Base-by-base conservation (phyloP, 1,139 yeast genomes). In the Kodamaea alishanica region DNA sequence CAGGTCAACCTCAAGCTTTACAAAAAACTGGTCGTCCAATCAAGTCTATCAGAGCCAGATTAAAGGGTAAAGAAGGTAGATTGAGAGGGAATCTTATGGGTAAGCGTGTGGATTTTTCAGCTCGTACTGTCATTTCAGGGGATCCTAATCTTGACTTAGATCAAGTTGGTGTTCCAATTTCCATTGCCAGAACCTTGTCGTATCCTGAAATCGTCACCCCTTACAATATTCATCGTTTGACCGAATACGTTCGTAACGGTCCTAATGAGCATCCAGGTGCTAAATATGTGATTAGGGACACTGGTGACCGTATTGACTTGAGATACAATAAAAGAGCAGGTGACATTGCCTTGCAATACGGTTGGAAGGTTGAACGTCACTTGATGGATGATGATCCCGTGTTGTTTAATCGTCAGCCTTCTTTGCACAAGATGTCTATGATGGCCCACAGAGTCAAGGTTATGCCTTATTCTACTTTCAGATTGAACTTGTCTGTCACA, bases 241-340 rank as follows among this genome's bases (percentile, higher is more conserved):
- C 97, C 4, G 95, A 88, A 61, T 77, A 81, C 52, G 98, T 94
- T 11, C 84, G 96, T 53, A 94, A 92, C 63, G 99, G 99, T 46
- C 98, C 98, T 25, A 92, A 89, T 61, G 98, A 94, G 64, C 98
- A 92, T 58, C 99, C 99, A 1, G 99, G 99, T 73, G 98, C 98
- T 28, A 92, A 92, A 59, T 94, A 94, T 60, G 97, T 92, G 38
- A 90, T 92, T 43, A 84, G 98, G 70, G 98, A 92, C 60, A 88
- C 95, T 37, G 99, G 98, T 58, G 98, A 94, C 61, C 90, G 99
- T 73, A 90, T 94, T 55, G 98, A 92, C 63, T 75, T 92, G 60
- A 78, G 97, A 60, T 92, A 90, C 65, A 95, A 94, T 69, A 92
- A 92, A 62, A 84, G 98, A 63, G 97, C 97, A 2, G 98, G 98